Conservation (phyloP, 192 early-diverging fungal genomes). For the Pilobolus umbonatus region DNA sequence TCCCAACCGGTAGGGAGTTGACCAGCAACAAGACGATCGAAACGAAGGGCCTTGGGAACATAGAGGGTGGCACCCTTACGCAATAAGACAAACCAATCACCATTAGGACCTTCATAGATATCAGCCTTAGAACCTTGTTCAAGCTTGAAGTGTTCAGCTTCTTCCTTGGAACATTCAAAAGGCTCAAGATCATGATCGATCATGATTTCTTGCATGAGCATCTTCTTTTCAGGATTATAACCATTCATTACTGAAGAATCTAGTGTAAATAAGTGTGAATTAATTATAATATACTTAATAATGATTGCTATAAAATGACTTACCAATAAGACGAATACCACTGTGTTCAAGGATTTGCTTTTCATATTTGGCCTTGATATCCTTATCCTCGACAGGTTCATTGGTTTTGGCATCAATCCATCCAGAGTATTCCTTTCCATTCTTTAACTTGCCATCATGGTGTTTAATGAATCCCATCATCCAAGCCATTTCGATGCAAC, state of each 20-base stretch:
- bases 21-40: conserved; percentile 85
- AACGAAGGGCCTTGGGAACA: conserved; percentile 90
- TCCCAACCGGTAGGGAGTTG: conserved; percentile 96
- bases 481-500: conserved; percentile 97
- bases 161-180: conserved; percentile 82
- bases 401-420: conserved; percentile 88
- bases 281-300: neutral
- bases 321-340: conserved; percentile 85
- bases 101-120: conserved; percentile 59
- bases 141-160: conserved; percentile 77
- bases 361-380: conserved; percentile 90
- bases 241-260: conserved; percentile 77
- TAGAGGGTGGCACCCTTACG: conserved; percentile 84
- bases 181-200: conserved; percentile 82
- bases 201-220: conserved; percentile 85
- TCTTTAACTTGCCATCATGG: conserved; percentile 78
- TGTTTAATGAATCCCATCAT: conserved; percentile 95
- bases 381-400: conserved; percentile 79
- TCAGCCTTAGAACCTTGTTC: conserved; percentile 78
- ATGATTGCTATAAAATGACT: neutral
- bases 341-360: conserved; percentile 84
- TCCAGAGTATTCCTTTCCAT: conserved; percentile 74
- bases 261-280: conserved; percentile 2
- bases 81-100: conserved; percentile 73
- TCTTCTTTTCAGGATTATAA: conserved; percentile 83